Conservation (phyloP, 208 protist genomes). For the Trypanosoma theileri region DNA sequence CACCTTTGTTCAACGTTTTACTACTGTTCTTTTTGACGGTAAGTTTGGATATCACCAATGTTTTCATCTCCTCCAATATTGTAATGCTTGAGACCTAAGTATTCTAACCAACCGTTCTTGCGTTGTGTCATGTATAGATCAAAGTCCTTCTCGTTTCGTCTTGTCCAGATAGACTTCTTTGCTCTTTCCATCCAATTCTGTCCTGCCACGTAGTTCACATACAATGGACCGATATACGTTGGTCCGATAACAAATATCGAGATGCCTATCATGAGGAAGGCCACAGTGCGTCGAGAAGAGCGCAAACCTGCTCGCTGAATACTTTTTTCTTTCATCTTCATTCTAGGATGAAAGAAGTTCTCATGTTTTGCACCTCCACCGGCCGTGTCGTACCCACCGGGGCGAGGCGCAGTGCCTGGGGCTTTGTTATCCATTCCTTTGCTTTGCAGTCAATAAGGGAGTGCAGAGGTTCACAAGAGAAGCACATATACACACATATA, state of each 20-base stretch:
- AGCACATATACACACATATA: no score
- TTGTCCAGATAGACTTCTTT: conserved; percentile 76
- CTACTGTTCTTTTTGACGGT: conserved; percentile 35
- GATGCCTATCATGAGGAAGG: conserved; percentile 49
- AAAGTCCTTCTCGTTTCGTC: conserved; percentile 83
- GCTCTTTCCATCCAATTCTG: conserved; percentile 77
- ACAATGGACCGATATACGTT: conserved; percentile 64
- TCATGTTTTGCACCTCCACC: conserved; percentile 49
- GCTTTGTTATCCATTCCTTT: conserved; percentile 79
- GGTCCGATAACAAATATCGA: conserved; percentile 55
- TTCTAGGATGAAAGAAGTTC: conserved; percentile 78
- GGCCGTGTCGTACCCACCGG: conserved; percentile 57
- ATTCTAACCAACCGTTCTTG: conserved; percentile 82
- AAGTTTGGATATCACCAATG: conserved; percentile 72
- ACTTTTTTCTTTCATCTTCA: conserved; percentile 44
- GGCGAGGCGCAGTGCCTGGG: conserved; percentile 57
- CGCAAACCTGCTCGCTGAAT: conserved; percentile 81
- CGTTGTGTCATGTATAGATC: conserved; percentile 89
- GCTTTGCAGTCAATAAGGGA: background rate
- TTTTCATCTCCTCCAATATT: conserved; percentile 86
- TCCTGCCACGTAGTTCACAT: conserved; percentile 70
- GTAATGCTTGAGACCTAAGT: conserved; percentile 84
- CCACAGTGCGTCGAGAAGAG: conserved; percentile 43
- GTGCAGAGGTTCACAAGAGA: background rate
- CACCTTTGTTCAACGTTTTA: background rate